phyloP scores from a whole-genome alignment of 1,284 basidiomycete genomes.

The Cerrena zonata region DNA sequence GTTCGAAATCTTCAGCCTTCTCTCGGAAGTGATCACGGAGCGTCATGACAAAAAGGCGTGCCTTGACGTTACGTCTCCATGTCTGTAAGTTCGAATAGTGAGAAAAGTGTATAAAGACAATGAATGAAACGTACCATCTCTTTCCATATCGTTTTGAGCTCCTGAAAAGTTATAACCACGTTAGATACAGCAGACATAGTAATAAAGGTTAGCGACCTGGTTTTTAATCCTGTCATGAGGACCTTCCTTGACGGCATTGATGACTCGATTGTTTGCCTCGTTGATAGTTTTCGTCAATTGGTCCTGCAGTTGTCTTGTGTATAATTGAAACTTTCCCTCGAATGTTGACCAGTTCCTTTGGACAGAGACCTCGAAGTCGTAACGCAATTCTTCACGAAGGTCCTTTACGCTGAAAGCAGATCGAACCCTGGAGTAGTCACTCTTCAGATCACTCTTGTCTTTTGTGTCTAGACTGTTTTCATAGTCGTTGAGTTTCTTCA shows the following conservation, averaged over 20 bases:
- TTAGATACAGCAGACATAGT: too few relatives aligned
- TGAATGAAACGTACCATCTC: constrained; percentile 22
- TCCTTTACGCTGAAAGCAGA: constrained; percentile 15
- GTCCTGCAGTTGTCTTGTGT: constrained; percentile 23
- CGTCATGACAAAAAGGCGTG: constrained; percentile 31
- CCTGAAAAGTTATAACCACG: too few relatives aligned
- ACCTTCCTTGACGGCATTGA: constrained; percentile 19
- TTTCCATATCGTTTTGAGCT: constrained; percentile 19
- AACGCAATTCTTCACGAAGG: constrained; percentile 23
- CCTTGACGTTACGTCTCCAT: constrained; percentile 32
- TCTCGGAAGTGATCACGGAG: constrained; percentile 31
- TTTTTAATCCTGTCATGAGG: constrained; percentile 26
- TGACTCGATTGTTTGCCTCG: constrained; percentile 22
- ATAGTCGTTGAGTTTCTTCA: constrained; percentile 14
- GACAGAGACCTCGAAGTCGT: constrained; percentile 22
- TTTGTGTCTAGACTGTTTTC: not conserved
- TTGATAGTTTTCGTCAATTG: constrained; percentile 20
- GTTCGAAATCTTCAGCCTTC: constrained; percentile 12
- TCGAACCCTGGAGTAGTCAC: not conserved
- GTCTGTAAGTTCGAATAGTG: constrained; percentile 15
- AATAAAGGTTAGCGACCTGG: too few relatives aligned
- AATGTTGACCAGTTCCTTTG: constrained; percentile 25
- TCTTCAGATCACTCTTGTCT: not conserved
- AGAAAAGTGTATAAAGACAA: not conserved
- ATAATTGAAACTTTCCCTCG: constrained; percentile 29